A percentile compares a stretch with the other conserved stretches of the same genome.
Evolutionary conservation across 2,329 filamentous ascomycete genomes (phyloP).

Genomic region (Fragosphaeria purpurea): DNA sequence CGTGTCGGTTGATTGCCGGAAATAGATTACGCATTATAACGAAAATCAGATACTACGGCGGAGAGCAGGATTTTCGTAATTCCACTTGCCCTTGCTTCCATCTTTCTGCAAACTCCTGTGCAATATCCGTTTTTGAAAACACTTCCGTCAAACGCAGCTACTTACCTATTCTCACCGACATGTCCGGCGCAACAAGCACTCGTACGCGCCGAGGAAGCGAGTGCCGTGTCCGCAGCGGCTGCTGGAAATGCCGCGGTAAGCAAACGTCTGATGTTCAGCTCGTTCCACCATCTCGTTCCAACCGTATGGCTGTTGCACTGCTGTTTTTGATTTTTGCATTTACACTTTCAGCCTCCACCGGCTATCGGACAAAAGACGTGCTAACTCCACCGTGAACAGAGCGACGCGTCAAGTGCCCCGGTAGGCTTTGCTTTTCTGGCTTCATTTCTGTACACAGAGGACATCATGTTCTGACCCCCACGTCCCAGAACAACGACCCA

Average conservation of each 20-base stretch:
- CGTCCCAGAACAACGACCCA: background rate
- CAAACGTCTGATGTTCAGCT: background rate
- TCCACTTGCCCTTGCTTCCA: too few species aligned
- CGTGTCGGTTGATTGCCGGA: background rate
- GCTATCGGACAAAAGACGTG: too few species aligned
- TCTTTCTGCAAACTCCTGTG: too few species aligned
- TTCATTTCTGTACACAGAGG: background rate
- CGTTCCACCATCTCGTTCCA: too few species aligned
- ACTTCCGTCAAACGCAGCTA: too few species aligned
- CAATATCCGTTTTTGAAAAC: too few species aligned
- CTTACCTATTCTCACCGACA: background rate
- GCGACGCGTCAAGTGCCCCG: conserved; percentile 3
- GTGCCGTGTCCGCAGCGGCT: background rate
- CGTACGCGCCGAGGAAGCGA: background rate
- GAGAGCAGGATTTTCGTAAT: too few species aligned
- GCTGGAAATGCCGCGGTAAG: conserved; percentile 4
- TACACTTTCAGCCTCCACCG: too few species aligned
- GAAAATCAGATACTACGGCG: background rate
- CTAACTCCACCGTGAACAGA: background rate
- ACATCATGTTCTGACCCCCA: too few species aligned
- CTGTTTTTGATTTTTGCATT: too few species aligned
- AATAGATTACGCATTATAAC: background rate
- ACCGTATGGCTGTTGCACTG: too few species aligned
- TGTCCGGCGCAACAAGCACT: background rate
- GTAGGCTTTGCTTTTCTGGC: background rate